Conservation (phyloP, 2,329 filamentous ascomycete species). For the Ampelomyces quisqualis region DNA sequence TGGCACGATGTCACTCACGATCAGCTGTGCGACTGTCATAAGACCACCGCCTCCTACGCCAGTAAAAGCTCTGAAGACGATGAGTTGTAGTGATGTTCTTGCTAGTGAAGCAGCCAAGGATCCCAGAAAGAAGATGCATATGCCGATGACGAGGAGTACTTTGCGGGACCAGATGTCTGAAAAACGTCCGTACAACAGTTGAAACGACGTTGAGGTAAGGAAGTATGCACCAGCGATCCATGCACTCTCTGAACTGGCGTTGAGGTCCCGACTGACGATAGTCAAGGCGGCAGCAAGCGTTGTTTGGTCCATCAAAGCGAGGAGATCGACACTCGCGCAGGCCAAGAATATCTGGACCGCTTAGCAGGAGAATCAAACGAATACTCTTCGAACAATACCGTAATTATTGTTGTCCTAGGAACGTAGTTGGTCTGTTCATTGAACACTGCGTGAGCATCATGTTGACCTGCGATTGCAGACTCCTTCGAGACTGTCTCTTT, state of each 20-base stretch:
- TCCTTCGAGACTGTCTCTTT: no score
- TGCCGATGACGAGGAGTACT: constrained; percentile 51
- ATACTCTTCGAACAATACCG: no score
- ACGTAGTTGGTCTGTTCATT: constrained; percentile 29
- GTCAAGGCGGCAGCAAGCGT: constrained; percentile 25
- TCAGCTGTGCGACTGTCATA: constrained; percentile 45
- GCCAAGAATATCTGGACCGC: constrained; percentile 25
- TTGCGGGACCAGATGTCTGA: constrained; percentile 60
- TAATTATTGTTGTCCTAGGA: constrained; percentile 22
- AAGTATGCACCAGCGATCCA: constrained; percentile 59
- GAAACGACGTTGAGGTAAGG: constrained; percentile 63
- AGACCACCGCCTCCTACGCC: constrained; percentile 66
- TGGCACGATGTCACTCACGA: constrained; percentile 42
- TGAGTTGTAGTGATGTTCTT: constrained; percentile 54
- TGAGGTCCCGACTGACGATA: constrained; percentile 31
- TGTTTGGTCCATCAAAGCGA: constrained; percentile 25
- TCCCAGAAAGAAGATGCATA: constrained; percentile 52
- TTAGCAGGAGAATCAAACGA: no score
- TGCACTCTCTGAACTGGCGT: constrained; percentile 52
- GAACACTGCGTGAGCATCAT: no score
- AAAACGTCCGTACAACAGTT: constrained; percentile 63
- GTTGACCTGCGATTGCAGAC: no score
- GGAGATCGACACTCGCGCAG: constrained; percentile 24
- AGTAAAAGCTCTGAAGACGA: constrained; percentile 60
- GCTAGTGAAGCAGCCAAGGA: constrained; percentile 59